These are phyloP conservation scores for Lactifluus echinatus DNA, from an alignment of 768 basidiomycete species.

Conservation along the genomic window DNA sequence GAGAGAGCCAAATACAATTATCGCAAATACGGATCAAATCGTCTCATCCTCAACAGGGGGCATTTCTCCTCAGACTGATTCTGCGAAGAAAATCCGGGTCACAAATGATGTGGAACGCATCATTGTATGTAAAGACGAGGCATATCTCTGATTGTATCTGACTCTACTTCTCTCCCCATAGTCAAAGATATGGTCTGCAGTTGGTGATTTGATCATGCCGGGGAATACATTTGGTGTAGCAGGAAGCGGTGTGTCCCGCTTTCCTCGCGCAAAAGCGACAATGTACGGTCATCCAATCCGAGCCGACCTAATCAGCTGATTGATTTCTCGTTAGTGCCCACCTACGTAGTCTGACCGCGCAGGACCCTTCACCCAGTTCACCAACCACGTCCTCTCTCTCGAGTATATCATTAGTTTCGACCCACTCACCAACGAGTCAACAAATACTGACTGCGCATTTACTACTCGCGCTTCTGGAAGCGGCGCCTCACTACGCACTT, in stretches of 20 bases:
- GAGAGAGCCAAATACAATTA: conserved; percentile 3
- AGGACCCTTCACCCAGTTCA: conserved; percentile 44
- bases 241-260: conserved; percentile 30
- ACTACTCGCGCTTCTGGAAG: conserved; percentile 47
- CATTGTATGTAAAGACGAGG: conserved; percentile 36
- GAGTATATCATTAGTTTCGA: conserved; percentile 28
- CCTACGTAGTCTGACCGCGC: conserved; percentile 46
- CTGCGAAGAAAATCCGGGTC: conserved; percentile 38
- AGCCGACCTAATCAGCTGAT: conserved; percentile 2
- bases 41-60: conserved; percentile 17
- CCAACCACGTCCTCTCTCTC: conserved; percentile 50
- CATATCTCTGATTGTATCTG: background rate
- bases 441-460: conserved; percentile 66
- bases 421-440: conserved; percentile 45
- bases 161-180: conserved; percentile 23
- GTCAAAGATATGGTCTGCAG: conserved; percentile 61
- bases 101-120: conserved; percentile 58
- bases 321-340: conserved; percentile 34
- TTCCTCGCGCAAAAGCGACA: conserved; percentile 49
- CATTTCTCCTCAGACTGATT: conserved; percentile 15
- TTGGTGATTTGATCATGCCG: conserved; percentile 57
- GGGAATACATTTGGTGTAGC: conserved; percentile 35
- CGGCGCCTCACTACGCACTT: conserved; percentile 46
- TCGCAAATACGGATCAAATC: background rate
- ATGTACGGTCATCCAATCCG: conserved; percentile 36